Evolutionary conservation across 768 basidiomycete genomes (phyloP).

Genomic region (Naematelia encephala): DNA sequence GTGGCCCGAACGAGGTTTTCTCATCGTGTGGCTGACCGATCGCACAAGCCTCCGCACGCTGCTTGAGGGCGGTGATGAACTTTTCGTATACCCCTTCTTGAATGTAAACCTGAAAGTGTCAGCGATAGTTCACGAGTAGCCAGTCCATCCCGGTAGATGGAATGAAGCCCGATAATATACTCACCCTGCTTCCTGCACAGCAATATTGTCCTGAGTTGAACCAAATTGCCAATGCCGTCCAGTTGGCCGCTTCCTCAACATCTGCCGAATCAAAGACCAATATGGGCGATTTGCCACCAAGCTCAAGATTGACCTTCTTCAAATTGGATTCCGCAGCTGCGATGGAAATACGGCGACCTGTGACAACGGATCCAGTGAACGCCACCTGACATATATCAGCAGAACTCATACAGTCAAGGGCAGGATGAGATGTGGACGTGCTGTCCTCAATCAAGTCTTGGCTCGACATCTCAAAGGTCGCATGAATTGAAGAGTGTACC

Average conservation of each 20-base stretch:
- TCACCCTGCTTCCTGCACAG: slow-evolving; percentile 69
- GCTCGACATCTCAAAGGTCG: too few species aligned
- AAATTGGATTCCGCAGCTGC: slow-evolving; percentile 76
- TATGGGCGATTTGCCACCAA: slow-evolving; percentile 73
- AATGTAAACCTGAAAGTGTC: slow-evolving; percentile 64
- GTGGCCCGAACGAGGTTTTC: slow-evolving; percentile 46
- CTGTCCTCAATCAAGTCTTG: too few species aligned
- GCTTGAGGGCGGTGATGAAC: slow-evolving; percentile 57
- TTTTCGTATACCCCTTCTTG: slow-evolving; percentile 75
- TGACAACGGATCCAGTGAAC: slow-evolving; percentile 79
- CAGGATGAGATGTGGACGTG: too few species aligned
- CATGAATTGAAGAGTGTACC: too few species aligned
- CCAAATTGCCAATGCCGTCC: slow-evolving; percentile 72
- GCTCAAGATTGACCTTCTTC: slow-evolving; percentile 83
- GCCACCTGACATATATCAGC: slow-evolving; percentile 55
- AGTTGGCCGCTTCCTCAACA: slow-evolving; percentile 72
- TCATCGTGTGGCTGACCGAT: slow-evolving; percentile 41
- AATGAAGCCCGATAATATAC: slow-evolving; percentile 1
- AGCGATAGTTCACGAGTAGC: not conserved
- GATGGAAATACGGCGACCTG: slow-evolving; percentile 75
- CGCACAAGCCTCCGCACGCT: slow-evolving; percentile 33
- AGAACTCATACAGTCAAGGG: too few species aligned
- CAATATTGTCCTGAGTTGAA: slow-evolving; percentile 78
- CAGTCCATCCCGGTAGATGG: too few species aligned
- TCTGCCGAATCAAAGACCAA: slow-evolving; percentile 83